phyloP scores from a whole-genome alignment of 2,329 filamentous ascomycete genomes.

The Fulvia fulva region DNA sequence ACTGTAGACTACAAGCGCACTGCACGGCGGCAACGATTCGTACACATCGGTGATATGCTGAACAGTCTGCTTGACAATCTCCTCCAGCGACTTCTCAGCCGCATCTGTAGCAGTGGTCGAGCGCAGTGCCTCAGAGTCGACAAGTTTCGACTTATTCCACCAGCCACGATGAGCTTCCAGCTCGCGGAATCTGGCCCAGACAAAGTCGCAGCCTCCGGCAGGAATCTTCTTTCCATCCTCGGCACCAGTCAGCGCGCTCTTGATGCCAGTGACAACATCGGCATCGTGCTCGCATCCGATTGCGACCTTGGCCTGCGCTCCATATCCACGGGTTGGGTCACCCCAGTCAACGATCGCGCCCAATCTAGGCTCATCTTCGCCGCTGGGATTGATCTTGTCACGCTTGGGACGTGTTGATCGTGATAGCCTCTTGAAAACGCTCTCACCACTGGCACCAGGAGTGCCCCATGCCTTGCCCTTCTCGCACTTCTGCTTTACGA shows the following conservation, averaged over 20 bases:
- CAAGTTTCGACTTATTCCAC: constrained; percentile 51
- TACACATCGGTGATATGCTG: constrained; percentile 51
- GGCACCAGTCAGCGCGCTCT: constrained; percentile 48
- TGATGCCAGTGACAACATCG: constrained; percentile 54
- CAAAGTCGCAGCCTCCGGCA: constrained; percentile 55
- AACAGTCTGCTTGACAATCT: constrained; percentile 49
- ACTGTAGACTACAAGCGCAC: constrained; percentile 60
- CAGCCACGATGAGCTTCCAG: constrained; percentile 58
- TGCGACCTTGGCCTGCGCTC: constrained; percentile 52
- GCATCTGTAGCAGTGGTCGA: constrained; percentile 16
- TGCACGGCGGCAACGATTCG: constrained; percentile 54
- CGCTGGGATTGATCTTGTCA: constrained; percentile 36
- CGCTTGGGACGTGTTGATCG: constrained; percentile 39
- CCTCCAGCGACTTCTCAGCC: constrained; percentile 35
- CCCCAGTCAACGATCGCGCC: constrained; percentile 88
- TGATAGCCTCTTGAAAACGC: constrained; percentile 77
- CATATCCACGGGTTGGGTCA: constrained; percentile 62
- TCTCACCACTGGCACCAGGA: constrained; percentile 73
- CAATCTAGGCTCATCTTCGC: constrained; percentile 49
- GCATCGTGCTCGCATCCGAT: constrained; percentile 56
- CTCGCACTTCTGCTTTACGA: constrained; percentile 94
- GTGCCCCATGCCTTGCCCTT: constrained; percentile 84
- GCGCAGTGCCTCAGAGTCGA: constrained; percentile 36
- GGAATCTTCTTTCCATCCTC: constrained; percentile 42
- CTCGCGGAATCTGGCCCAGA: constrained; percentile 60